Evolutionary conservation across 2,329 filamentous ascomycete species (phyloP).

Genomic region (Fusarium acutatum): DNA sequence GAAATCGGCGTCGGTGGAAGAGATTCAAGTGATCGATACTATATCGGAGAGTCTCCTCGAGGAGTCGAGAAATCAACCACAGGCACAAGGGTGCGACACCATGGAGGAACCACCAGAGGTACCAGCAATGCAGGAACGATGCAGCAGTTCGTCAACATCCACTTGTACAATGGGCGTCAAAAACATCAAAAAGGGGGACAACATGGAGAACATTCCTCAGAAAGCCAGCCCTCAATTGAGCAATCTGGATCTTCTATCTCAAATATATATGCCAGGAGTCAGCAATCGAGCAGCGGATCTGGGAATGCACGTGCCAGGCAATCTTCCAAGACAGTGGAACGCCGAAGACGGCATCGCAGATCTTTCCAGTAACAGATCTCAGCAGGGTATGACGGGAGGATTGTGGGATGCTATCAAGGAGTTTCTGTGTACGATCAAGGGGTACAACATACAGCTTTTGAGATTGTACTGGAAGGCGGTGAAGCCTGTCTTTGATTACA

Average conservation of each 20-base stretch:
- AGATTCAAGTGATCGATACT: slow-evolving; percentile 44
- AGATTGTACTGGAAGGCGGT: slow-evolving; percentile 49
- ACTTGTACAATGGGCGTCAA: slow-evolving; percentile 30
- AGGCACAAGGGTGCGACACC: slow-evolving; percentile 8
- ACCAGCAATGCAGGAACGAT: background rate
- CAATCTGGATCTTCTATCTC: background rate
- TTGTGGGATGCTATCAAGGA: slow-evolving; percentile 22
- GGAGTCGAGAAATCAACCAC: slow-evolving; percentile 18
- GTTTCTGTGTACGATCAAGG: slow-evolving; percentile 1
- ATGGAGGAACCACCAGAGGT: background rate
- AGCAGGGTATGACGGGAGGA: background rate
- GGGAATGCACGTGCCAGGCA: slow-evolving; percentile 36
- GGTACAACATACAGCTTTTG: slow-evolving; percentile 23
- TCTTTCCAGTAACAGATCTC: slow-evolving; percentile 38
- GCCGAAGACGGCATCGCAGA: slow-evolving; percentile 42
- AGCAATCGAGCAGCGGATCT: slow-evolving; percentile 8
- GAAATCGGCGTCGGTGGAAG: slow-evolving; percentile 27
- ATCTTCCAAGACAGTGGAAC: slow-evolving; percentile 40
- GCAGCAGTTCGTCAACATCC: slow-evolving; percentile 41
- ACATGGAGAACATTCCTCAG: background rate
- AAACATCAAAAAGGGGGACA: background rate
- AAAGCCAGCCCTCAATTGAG: background rate
- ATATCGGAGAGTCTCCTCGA: slow-evolving; percentile 35
- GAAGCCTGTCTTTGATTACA: slow-evolving; percentile 50
- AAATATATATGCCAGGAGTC: background rate